Evolutionary conservation across 2,329 filamentous ascomycete species (phyloP).

Genomic region (Daldinia sp.): DNA sequence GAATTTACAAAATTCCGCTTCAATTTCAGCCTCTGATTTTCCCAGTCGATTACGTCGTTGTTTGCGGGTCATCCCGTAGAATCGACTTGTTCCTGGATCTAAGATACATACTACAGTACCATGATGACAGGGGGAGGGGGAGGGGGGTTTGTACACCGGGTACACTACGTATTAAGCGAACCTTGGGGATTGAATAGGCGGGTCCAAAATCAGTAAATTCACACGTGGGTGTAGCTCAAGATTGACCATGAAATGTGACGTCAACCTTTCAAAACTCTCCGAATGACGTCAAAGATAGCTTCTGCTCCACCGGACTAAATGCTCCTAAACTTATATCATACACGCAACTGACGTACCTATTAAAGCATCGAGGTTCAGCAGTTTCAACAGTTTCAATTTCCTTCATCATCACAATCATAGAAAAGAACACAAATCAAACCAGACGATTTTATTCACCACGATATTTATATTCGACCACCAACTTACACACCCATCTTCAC

Average conservation of each 20-base stretch:
- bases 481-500: neutral
- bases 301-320: constrained; percentile 29
- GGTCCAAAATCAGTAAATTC: constrained; percentile 23
- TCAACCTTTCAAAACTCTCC: constrained; percentile 28
- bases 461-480: neutral
- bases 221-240: constrained; percentile 26
- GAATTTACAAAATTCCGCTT: constrained; percentile 1
- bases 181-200: constrained; percentile 22
- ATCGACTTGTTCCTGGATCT: constrained; percentile 27
- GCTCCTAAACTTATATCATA: constrained; percentile 27
- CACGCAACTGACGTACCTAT: constrained; percentile 30
- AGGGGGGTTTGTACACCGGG: too few relatives aligned
- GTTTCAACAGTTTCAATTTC: neutral
- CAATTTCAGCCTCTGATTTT: neutral
- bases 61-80: constrained; percentile 22
- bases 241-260: constrained; percentile 29
- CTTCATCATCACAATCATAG: constrained; percentile 13
- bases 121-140: neutral
- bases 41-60: constrained; percentile 23
- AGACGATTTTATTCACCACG: neutral
- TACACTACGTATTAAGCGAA: neutral
- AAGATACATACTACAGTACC: neutral
- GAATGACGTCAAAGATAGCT: constrained; percentile 46
- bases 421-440: neutral
- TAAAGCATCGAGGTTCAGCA: constrained; percentile 31